phyloP scores from a whole-genome alignment of 1,139 yeast genomes.

The Kodamaea alishanica region DNA sequence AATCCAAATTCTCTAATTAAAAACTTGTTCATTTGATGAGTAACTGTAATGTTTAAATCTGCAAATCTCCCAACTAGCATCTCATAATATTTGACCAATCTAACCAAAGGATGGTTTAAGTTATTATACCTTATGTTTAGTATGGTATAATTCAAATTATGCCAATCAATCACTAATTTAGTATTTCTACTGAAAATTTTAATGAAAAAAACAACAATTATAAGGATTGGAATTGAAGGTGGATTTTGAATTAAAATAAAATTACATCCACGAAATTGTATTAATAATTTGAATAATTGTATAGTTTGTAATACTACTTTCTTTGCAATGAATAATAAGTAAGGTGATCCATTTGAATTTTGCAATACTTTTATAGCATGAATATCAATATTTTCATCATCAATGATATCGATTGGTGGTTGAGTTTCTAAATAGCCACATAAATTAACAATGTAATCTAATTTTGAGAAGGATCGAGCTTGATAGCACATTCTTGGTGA shows the following conservation, averaged over 20 bases:
- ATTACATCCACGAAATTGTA: slow-evolving; percentile 57
- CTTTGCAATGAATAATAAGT: slow-evolving; percentile 51
- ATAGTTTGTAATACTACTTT: slow-evolving; percentile 60
- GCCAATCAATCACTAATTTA: slow-evolving; percentile 87
- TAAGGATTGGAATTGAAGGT: slow-evolving; percentile 81
- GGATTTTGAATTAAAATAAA: slow-evolving; percentile 88
- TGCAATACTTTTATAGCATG: slow-evolving; percentile 46
- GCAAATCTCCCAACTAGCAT: slow-evolving; percentile 53
- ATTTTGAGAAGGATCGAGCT: slow-evolving; percentile 68
- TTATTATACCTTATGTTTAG: slow-evolving; percentile 61
- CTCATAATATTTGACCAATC: slow-evolving; percentile 57
- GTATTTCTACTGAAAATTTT: slow-evolving; percentile 54
- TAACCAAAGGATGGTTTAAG: slow-evolving; percentile 59
- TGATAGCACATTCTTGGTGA: slow-evolving; percentile 96
- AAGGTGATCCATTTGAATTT: slow-evolving; percentile 48
- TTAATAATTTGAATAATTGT: slow-evolving; percentile 44
- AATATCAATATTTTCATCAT: slow-evolving; percentile 51
- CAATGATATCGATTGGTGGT: slow-evolving; percentile 49
- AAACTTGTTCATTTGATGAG: slow-evolving; percentile 65
- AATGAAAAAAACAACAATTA: slow-evolving; percentile 56
- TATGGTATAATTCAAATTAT: slow-evolving; percentile 85
- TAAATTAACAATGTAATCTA: slow-evolving; percentile 71
- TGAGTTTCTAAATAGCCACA: slow-evolving; percentile 77
- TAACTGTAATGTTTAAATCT: slow-evolving; percentile 71
- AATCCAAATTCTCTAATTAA: slow-evolving; percentile 55